Percentiles rank a stretch among this genome's conserved stretches.
Conservation (phyloP, 2,329 filamentous ascomycete genomes). For the Thelonectria rubi region DNA sequence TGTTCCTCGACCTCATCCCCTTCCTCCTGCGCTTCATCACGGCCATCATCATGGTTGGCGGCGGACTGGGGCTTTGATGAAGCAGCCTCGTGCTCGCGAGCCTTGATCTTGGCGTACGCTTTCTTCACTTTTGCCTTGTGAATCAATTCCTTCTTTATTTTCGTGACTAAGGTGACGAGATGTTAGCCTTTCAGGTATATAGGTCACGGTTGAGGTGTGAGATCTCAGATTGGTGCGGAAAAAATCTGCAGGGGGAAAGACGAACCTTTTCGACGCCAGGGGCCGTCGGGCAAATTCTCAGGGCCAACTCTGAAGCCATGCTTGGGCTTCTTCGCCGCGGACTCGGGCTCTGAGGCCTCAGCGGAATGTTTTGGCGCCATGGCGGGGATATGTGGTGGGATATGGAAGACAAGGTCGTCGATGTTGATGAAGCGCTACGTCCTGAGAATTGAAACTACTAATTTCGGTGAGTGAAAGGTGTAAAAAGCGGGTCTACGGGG, state of each 20-base stretch:
- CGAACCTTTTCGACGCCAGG: slow-evolving; percentile 79
- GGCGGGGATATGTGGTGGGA: slow-evolving; percentile 16
- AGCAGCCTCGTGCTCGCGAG: slow-evolving; percentile 47
- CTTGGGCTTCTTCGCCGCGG: slow-evolving; percentile 60
- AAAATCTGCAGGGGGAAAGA: slow-evolving; percentile 28
- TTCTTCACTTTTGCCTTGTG: slow-evolving; percentile 94
- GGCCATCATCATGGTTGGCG: slow-evolving; percentile 27
- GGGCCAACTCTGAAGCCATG: slow-evolving; percentile 89
- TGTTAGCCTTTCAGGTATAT: slow-evolving; percentile 29
- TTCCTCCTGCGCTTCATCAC: slow-evolving; percentile 28
- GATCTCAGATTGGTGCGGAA: slow-evolving; percentile 18
- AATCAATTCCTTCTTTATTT: slow-evolving; percentile 89
- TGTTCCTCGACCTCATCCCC: slow-evolving; percentile 33
- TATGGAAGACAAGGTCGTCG: neutral
- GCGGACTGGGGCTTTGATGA: slow-evolving; percentile 37
- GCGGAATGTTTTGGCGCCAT: slow-evolving; percentile 48
- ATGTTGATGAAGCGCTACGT: slow-evolving; percentile 11
- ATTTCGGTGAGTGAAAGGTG: slow-evolving; percentile 17
- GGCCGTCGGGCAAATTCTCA: slow-evolving; percentile 89
- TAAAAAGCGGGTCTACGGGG: slow-evolving; percentile 8
- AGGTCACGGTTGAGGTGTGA: neutral
- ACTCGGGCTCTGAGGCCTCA: slow-evolving; percentile 43
- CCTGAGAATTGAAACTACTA: slow-evolving; percentile 21
- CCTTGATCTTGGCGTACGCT: slow-evolving; percentile 87
- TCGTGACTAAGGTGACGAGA: slow-evolving; percentile 67